Evolutionary conservation across 306 rosid genomes (phyloP).

Genomic region (Cyclanthera cordifolia): DNA sequence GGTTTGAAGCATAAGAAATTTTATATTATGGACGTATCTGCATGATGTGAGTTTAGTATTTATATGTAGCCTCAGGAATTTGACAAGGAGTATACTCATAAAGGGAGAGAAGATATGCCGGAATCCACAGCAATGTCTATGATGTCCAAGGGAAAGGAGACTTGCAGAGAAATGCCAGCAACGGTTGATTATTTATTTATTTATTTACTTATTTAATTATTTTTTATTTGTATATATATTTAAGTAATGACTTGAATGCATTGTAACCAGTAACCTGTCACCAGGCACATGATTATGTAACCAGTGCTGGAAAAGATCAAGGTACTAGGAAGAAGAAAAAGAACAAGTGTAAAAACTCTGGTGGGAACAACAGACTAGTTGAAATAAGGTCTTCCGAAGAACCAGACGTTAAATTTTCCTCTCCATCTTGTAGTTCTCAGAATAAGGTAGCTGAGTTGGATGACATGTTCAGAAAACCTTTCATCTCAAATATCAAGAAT

Average conservation of each 20-base stretch:
- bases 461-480: conserved; percentile 23
- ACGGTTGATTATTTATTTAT: conserved; percentile 28
- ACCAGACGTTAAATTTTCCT: conserved; percentile 27
- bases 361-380: conserved; percentile 19
- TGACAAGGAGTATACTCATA: conserved; percentile 27
- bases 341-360: conserved; percentile 35
- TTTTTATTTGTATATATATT: conserved; percentile 16
- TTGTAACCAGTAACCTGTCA: conserved; percentile 41
- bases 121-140: conserved; percentile 28
- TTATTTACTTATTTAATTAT: background rate
- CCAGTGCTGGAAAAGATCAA: conserved; percentile 37
- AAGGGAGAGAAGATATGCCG: conserved; percentile 28
- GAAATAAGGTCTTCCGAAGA: conserved; percentile 27
- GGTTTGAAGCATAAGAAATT: conserved; percentile 9
- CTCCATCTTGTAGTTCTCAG: conserved; percentile 34
- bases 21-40: background rate
- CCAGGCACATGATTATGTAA: conserved; percentile 49
- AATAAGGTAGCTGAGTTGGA: conserved; percentile 25
- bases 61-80: conserved; percentile 40
- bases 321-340: conserved; percentile 55
- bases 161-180: conserved; percentile 29
- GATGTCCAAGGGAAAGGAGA: conserved; percentile 30
- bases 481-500: conserved; percentile 23
- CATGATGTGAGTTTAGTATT: conserved; percentile 24
- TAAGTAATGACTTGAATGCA: conserved; percentile 29